Conservation (phyloP, 1,284 basidiomycete species). For the Vanrija sp. region DNA sequence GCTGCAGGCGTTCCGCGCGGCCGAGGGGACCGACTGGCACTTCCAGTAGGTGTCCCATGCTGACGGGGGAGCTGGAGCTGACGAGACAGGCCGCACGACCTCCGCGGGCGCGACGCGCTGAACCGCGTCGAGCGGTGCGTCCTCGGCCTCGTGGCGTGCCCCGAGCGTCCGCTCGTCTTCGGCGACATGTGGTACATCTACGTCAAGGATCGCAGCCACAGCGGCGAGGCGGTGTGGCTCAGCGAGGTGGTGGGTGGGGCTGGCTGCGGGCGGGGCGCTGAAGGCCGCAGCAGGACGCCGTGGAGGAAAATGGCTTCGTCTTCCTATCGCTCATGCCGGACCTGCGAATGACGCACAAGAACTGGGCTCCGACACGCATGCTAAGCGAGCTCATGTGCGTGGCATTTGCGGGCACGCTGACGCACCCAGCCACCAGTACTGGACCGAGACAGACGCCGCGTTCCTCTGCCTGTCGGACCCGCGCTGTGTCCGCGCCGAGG, state of each 20-base stretch:
- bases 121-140: constrained; percentile 27
- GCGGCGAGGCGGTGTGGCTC: constrained; percentile 38
- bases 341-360: background rate
- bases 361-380: constrained; percentile 2
- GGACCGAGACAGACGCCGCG: constrained; percentile 17
- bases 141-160: constrained; percentile 24
- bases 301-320: background rate
- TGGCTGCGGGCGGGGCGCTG: background rate
- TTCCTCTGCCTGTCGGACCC: constrained; percentile 42
- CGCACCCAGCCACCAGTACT: constrained; percentile 1
- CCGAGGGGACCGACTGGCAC: background rate
- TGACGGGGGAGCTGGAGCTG: background rate
- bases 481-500: constrained; percentile 36
- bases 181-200: constrained; percentile 36
- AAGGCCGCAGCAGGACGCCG: background rate
- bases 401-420: too few species aligned
- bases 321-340: background rate
- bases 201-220: constrained; percentile 10
- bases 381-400: constrained; percentile 1
- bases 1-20: constrained; percentile 21
- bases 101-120: constrained; percentile 10
- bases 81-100: background rate
- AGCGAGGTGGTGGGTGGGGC: constrained; percentile 19
- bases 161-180: constrained; percentile 32
- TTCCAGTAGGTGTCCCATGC: background rate